phyloP scores from a whole-genome alignment of 2,329 filamentous ascomycete genomes.

The Juglanconis juglandina region DNA sequence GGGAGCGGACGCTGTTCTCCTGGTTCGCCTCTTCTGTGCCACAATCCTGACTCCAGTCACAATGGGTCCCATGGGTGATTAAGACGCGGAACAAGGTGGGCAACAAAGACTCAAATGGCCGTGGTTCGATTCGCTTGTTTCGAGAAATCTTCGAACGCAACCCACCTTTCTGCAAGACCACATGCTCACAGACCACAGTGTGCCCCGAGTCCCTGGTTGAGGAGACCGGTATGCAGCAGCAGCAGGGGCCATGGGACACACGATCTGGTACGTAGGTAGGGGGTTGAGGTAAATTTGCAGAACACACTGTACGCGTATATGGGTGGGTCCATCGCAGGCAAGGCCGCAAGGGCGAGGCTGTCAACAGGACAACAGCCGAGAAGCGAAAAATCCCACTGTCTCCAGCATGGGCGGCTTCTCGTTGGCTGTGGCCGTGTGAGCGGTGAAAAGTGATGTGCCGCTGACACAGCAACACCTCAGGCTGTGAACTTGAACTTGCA shows the following conservation, averaged over 20 bases:
- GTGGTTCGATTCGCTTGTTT: slow-evolving; percentile 16
- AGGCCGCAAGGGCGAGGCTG: slow-evolving; percentile 10
- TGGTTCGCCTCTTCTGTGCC: not conserved
- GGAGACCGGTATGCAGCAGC: slow-evolving; percentile 2
- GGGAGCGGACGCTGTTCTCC: not conserved
- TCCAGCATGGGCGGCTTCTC: not conserved
- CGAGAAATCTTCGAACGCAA: slow-evolving; percentile 14
- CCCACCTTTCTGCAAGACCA: slow-evolving; percentile 6
- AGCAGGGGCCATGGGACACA: not conserved
- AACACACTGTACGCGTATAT: slow-evolving; percentile 11
- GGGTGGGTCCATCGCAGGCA: not conserved
- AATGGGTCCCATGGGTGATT: slow-evolving; percentile 1
- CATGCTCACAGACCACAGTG: slow-evolving; percentile 9
- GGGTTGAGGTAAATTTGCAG: not conserved
- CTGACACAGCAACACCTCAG: not conserved
- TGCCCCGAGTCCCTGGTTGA: slow-evolving; percentile 5
- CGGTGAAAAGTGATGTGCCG: slow-evolving; percentile 6
- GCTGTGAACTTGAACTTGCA: not conserved
- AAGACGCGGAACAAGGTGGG: not conserved
- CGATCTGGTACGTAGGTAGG: not conserved
- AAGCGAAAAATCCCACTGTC: not conserved
- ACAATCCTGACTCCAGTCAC: slow-evolving; percentile 4
- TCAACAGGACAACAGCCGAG: not conserved
- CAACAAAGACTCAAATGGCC: not conserved
- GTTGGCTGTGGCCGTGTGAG: slow-evolving; percentile 1